Percentiles rank a stretch among this genome's conserved stretches.
Evolutionary conservation across 2,329 filamentous ascomycete genomes (phyloP).

Genomic region (Alternaria angustiovoidea): DNA sequence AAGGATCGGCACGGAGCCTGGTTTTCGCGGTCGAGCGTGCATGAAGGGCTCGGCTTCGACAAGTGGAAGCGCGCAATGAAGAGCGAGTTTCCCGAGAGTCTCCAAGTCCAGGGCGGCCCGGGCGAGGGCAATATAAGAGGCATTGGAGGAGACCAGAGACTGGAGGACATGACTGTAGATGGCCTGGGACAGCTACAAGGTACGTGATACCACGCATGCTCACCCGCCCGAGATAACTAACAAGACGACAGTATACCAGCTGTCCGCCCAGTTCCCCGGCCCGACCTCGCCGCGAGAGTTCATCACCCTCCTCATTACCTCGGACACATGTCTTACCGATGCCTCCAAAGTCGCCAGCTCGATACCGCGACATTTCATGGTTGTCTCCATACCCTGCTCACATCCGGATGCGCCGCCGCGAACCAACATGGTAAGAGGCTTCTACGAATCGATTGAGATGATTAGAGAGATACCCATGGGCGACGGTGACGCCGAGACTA

Average conservation of each 20-base stretch:
- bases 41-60: conserved; percentile 78
- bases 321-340: conserved; percentile 60
- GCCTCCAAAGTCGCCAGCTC: conserved; percentile 52
- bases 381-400: conserved; percentile 83
- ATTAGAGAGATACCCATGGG: conserved; percentile 79
- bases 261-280: conserved; percentile 89
- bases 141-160: conserved; percentile 78
- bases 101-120: conserved; percentile 73
- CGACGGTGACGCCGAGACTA: conserved; percentile 60
- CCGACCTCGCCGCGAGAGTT: conserved; percentile 90
- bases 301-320: conserved; percentile 78
- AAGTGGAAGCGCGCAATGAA: conserved; percentile 80
- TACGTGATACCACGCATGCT: conserved; percentile 40
- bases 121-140: conserved; percentile 81
- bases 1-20: conserved; percentile 86
- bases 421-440: conserved; percentile 79
- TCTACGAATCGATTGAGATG: conserved; percentile 91
- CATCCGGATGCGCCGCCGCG: conserved; percentile 77
- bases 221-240: conserved; percentile 5
- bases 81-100: conserved; percentile 79
- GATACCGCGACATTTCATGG: conserved; percentile 76
- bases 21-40: conserved; percentile 87
- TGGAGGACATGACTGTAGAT: conserved; percentile 70
- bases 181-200: conserved; percentile 70
- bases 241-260: conserved; percentile 72